phyloP scores from a whole-genome alignment of 2,329 filamentous ascomycete genomes.

The Falciphora oryzae region DNA sequence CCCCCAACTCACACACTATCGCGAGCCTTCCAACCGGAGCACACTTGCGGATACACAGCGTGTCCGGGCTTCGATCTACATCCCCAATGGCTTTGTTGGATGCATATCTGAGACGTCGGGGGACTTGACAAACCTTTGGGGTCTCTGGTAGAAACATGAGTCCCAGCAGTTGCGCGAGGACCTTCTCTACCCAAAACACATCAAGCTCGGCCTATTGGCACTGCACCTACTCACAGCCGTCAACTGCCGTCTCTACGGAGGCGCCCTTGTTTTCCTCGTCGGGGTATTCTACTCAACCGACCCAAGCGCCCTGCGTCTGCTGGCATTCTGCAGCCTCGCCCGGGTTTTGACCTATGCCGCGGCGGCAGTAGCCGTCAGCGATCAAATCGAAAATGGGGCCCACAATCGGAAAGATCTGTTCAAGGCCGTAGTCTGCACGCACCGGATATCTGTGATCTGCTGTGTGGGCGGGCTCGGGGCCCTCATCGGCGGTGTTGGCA shows the following conservation, averaged over 20 bases:
- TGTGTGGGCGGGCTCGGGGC: not conserved
- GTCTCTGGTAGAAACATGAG: not conserved
- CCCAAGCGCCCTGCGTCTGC: not conserved
- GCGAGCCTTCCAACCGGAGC: not conserved
- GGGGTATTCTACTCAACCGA: not conserved
- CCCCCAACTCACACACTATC: not conserved
- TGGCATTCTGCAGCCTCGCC: not conserved
- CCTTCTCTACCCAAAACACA: not conserved
- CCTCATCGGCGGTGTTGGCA: not conserved
- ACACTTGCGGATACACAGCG: not conserved
- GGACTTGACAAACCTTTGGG: not conserved
- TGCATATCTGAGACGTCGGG: not conserved
- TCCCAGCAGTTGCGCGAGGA: not conserved
- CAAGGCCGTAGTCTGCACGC: not conserved
- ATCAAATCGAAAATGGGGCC: not conserved
- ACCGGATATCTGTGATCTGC: not conserved
- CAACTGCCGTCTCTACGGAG: not conserved
- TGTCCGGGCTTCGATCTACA: not conserved
- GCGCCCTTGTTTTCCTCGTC: not conserved
- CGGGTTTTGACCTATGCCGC: not conserved
- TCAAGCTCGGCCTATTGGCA: not conserved
- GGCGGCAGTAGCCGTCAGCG: not conserved
- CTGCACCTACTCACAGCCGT: not conserved
- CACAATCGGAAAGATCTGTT: not conserved
- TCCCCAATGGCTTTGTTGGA: not conserved